Base-by-base conservation (phyloP, 768 basidiomycete species). In the Russula griseocarnosa region DNA sequence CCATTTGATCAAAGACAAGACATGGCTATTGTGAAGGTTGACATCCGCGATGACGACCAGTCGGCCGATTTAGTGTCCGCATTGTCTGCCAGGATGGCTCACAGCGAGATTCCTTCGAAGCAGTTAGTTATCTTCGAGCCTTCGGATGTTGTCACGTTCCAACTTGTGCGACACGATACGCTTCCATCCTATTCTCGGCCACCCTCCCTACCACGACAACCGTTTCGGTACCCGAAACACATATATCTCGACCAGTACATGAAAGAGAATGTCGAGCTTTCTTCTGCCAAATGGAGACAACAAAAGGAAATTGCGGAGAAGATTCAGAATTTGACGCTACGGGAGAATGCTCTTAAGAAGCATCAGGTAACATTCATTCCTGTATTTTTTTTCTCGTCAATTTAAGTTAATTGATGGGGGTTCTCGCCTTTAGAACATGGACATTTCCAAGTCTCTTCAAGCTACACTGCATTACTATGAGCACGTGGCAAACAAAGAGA, bases 191-290 rank as follows among this genome's bases (percentile, higher is more conserved):
- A 69, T 50, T 58, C 62, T 11, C 61, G 64, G 36, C 56, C 68
- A 28, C 65, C 71, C 6, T 44, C 66, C 2, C 24, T 30, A 14
- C 70, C 69, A 1, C 66, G 68, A 5, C 70, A 65, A 28, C 52
- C 55, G 5, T 86, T 92, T 67, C 73, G 71, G 16, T 93, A 81
- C 67, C 90, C 90, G 2, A 82, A 81, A 67, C 76, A 77, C 22
- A 76, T 93, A 53, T 90, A 83, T 71, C 76, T 92, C 52, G 91
- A 93, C 70, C 83, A 85, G 56, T 93, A 90, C 68, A 67, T 92
- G 66, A 77, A 77, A 55, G 78, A 80, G 55, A 90, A 88, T 47
- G 67, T 82, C 5, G 78, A 78, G 9, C 68, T 80, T 30, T 76
- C 79, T 14, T 72, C 73, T 16, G 69, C 70, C 52, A 79, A 78